A percentile compares a stretch with the other conserved stretches of the same genome.
These are phyloP conservation scores for Apiotrichum gamsii DNA, from an alignment of 1,284 basidiomycete genomes.

Conservation along the genomic window DNA sequence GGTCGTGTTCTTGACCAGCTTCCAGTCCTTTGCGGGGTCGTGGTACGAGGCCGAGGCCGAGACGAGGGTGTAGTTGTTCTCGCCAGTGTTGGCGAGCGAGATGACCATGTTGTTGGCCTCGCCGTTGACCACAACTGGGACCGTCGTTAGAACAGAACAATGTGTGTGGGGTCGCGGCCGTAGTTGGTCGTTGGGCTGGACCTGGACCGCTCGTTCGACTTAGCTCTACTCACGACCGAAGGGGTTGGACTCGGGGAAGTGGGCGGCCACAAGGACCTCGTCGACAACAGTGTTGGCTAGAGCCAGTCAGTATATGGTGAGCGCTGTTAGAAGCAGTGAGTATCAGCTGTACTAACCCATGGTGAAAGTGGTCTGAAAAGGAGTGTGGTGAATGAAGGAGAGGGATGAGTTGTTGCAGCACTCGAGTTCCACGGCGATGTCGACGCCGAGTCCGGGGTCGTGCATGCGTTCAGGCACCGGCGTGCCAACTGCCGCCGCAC, in stretches of 20 bases:
- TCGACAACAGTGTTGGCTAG: no score
- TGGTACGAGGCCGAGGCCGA: constrained; percentile 66
- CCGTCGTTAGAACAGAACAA: no score
- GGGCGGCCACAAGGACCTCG: constrained; percentile 58
- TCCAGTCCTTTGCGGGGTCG: constrained; percentile 58
- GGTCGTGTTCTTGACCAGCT: constrained; percentile 60
- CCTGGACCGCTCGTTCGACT: background rate
- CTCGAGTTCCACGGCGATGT: no score
- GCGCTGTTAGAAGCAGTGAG: no score
- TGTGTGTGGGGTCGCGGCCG: constrained; percentile 5
- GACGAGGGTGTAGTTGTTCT: constrained; percentile 66
- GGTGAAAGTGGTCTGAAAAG: background rate
- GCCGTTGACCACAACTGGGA: constrained; percentile 81
- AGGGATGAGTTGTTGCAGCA: background rate
- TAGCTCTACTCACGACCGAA: constrained; percentile 62
- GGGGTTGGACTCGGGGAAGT: constrained; percentile 68
- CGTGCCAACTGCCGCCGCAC: no score
- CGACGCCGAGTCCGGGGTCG: no score
- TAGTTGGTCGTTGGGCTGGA: no score
- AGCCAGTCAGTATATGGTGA: no score
- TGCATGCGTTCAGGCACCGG: no score
- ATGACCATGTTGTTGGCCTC: constrained; percentile 67
- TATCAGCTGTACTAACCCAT: constrained; percentile 17
- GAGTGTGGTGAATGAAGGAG: background rate
- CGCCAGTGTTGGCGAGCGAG: constrained; percentile 67